Conservation (phyloP, 2,329 filamentous ascomycete species). For the Paecilomyces fulvus region DNA sequence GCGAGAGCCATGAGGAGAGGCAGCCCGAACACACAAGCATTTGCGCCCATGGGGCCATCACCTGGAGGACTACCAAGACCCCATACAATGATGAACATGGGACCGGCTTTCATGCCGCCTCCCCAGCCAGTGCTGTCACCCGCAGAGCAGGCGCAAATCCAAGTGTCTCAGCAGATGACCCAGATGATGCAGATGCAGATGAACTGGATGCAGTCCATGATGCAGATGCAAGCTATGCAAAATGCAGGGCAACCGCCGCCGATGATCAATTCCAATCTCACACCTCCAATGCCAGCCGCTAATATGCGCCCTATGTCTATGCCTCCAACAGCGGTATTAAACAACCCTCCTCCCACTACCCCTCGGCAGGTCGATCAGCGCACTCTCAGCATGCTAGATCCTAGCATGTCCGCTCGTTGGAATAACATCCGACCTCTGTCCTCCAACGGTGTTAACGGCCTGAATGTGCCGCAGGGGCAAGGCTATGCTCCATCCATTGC, state of each 20-base stretch:
- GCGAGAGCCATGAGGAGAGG: conserved; percentile 69
- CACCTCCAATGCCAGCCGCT: conserved; percentile 16
- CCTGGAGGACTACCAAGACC: conserved; percentile 26
- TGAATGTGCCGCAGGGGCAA: conserved; percentile 16
- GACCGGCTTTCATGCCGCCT: conserved; percentile 4
- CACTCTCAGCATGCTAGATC: conserved; percentile 79
- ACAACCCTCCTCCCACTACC: conserved; percentile 7
- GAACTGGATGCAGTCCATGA: conserved; percentile 73
- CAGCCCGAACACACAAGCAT: conserved; percentile 59
- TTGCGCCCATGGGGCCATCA: conserved; percentile 20
- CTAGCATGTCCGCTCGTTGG: conserved; percentile 38
- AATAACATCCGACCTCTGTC: conserved; percentile 25
- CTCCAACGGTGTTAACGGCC: conserved; percentile 15
- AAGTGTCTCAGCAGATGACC: conserved; percentile 75
- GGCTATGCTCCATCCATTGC: conserved; percentile 84
- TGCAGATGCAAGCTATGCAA: conserved; percentile 53
- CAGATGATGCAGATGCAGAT: conserved; percentile 92
- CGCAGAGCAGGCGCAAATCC: conserved; percentile 65
- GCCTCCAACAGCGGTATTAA: conserved; percentile 22
- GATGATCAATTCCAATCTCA: conserved; percentile 18
- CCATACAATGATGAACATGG: conserved; percentile 26
- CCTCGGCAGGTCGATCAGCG: conserved; percentile 41
- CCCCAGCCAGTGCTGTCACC: conserved; percentile 40
- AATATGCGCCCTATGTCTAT: conserved; percentile 43
- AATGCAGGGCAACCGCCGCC: conserved; percentile 22